Evolutionary conservation across 495 filamentous ascomycete species (phyloP).

Genomic region (Amniculicola lignicola): DNA sequence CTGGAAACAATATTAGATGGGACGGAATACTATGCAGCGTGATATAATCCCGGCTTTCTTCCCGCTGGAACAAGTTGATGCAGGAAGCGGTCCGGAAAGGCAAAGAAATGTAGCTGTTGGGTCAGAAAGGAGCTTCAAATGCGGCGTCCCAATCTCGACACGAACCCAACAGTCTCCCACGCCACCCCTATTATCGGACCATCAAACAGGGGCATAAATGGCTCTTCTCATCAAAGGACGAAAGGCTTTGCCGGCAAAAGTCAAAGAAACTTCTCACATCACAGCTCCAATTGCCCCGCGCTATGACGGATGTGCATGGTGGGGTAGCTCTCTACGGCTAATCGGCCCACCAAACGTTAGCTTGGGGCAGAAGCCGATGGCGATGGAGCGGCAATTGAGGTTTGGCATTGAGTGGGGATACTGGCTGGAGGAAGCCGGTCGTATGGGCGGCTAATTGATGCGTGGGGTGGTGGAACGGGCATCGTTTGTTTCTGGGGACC

Average conservation of each 20-base stretch:
- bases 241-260: slow-evolving; percentile 22
- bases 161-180: background rate
- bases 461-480: background rate
- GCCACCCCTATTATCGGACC: too few relatives aligned
- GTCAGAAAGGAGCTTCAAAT: too few relatives aligned
- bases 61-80: too few relatives aligned
- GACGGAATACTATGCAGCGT: too few relatives aligned
- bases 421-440: background rate
- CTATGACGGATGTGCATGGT: slow-evolving; percentile 24
- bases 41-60: too few relatives aligned
- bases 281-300: slow-evolving; percentile 10
- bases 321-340: slow-evolving; percentile 19
- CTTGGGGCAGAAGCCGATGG: background rate
- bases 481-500: too few relatives aligned
- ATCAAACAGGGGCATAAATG: too few relatives aligned
- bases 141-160: background rate
- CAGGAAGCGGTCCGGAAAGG: too few relatives aligned
- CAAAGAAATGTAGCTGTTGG: too few relatives aligned
- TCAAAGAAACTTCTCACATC: background rate
- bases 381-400: slow-evolving; percentile 9
- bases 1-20: too few relatives aligned
- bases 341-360: slow-evolving; percentile 3
- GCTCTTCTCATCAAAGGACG: background rate
- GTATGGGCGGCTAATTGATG: background rate
- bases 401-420: slow-evolving; percentile 1